phyloP scores from a whole-genome alignment of 306 rosid genomes.

The Amphicarpaea edgeworthii region DNA sequence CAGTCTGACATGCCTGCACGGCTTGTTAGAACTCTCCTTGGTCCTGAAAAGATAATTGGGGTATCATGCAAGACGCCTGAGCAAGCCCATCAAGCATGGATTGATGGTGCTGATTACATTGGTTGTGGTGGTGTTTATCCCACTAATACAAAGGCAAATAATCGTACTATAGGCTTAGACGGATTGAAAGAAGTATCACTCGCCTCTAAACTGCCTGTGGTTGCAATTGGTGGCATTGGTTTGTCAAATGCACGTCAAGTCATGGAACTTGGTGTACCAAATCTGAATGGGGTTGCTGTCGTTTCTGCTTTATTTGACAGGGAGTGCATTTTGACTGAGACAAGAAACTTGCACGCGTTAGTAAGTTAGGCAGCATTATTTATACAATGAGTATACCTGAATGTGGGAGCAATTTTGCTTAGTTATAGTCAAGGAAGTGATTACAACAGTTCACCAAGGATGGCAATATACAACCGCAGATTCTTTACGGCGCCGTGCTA shows the following conservation, averaged over 20 bases:
- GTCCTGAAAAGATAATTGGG: slow-evolving; percentile 86
- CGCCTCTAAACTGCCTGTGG: slow-evolving; percentile 88
- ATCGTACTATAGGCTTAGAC: slow-evolving; percentile 75
- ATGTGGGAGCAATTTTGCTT: not conserved
- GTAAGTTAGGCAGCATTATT: slow-evolving; percentile 55
- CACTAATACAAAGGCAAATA: slow-evolving; percentile 79
- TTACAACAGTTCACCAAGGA: not conserved
- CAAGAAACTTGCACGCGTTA: slow-evolving; percentile 64
- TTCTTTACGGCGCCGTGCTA: slow-evolving; percentile 19
- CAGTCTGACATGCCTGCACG: slow-evolving; percentile 89
- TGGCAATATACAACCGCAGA: slow-evolving; percentile 29
- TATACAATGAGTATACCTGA: slow-evolving; percentile 42
- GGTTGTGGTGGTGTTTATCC: slow-evolving; percentile 94
- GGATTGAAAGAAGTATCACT: slow-evolving; percentile 71
- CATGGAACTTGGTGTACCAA: slow-evolving; percentile 70
- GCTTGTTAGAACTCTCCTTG: slow-evolving; percentile 71
- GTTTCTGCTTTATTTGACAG: slow-evolving; percentile 89
- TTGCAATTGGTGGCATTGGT: slow-evolving; percentile 89
- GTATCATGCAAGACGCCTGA: slow-evolving; percentile 92
- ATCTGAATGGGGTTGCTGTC: slow-evolving; percentile 85
- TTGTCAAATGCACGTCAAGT: slow-evolving; percentile 67
- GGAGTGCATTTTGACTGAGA: slow-evolving; percentile 67
- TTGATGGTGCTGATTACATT: slow-evolving; percentile 83
- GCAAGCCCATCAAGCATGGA: slow-evolving; percentile 89
- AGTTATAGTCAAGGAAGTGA: slow-evolving; percentile 8